A percentile compares a stretch with the other conserved stretches of the same genome.
Conservation (phyloP, 495 filamentous ascomycete genomes). For the Trichoderma reesei region DNA sequence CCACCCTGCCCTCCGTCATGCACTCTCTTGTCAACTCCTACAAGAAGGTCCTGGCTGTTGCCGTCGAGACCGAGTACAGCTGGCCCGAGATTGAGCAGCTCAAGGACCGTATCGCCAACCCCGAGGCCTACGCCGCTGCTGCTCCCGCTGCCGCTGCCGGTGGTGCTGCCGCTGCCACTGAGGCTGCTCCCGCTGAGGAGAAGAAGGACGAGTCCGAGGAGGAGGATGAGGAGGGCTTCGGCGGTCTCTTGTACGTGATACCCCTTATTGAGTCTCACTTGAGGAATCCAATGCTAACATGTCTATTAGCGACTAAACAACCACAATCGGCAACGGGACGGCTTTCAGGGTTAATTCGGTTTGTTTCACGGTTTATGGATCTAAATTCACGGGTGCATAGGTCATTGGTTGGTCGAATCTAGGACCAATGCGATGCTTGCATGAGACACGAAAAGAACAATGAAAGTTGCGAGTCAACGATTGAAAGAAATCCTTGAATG, state of each 20-base stretch:
- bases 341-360: conserved; percentile 22
- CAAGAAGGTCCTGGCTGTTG: conserved; percentile 93
- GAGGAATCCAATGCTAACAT: conserved; percentile 11
- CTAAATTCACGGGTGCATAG: conserved; percentile 33
- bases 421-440: neutral
- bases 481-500: neutral
- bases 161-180: conserved; percentile 37
- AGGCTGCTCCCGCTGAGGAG: conserved; percentile 47
- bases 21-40: conserved; percentile 93
- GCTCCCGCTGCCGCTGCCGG: conserved; percentile 57
- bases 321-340: conserved; percentile 15
- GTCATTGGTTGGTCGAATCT: conserved; percentile 34
- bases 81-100: conserved; percentile 95
- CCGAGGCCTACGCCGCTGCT: conserved; percentile 79
- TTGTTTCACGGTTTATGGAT: conserved; percentile 25
- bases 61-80: conserved; percentile 80
- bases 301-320: conserved; percentile 34
- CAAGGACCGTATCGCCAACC: conserved; percentile 98
- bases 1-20: conserved; percentile 90
- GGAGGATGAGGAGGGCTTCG: conserved; percentile 51
- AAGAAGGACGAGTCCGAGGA: conserved; percentile 52
- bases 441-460: conserved; percentile 13
- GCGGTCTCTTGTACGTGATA: conserved; percentile 57
- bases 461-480: conserved; percentile 3
- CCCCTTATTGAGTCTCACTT: neutral